Evolutionary conservation across 345 rosid genomes (phyloP), one percentile per base, ranked within the genome.

Genomic region (Syzygium jambos): DNA sequence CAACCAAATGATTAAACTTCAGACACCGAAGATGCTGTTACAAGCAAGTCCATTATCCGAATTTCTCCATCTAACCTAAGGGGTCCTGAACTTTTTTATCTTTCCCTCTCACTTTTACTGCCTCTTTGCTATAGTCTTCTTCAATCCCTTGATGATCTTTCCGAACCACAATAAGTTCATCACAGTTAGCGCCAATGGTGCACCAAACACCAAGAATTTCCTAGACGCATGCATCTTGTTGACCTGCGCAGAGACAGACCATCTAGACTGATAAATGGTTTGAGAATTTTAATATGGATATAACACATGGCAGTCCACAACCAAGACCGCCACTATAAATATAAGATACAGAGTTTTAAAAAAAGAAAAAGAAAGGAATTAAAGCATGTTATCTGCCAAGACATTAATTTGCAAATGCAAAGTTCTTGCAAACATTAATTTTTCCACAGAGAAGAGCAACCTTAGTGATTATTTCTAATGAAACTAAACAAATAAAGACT

Each of bases 101-200:
- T 78, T 78, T 86, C 57, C 82, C 41, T 65, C 46, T 41, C 41
- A 22, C 86, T 54, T 65, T 91, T 90, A 90, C 82, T 92, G 93
- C 87, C 92, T 89, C 91, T 93, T 94, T 27, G 95, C 88, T 89
- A 94, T 84, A 57, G 93, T 93, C 90, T 94, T 93, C 90, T 85
- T 90, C 90, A 94, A 63, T 73, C 96, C 96, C 93, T 63, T 91
- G 86, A 93, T 82, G 83, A 94, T 94, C 93, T 94, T 94, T 87
- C 90, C 88, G 86, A 94, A 93, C 96, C 95, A 94, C 88, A 92
- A 88, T 85, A 92, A 85, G 92, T 94, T 94, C 95, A 94, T 91
- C 41, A 90, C 88, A 13, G 90, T 87, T 41, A 93, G 92, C 78
- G 86, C 89, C 21, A 43, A 22, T 5, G 96, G 95, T 86, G 91